These are phyloP conservation scores for Sporothrix sp. DNA, from an alignment of 2,329 filamentous ascomycete species.

Conservation along the genomic window DNA sequence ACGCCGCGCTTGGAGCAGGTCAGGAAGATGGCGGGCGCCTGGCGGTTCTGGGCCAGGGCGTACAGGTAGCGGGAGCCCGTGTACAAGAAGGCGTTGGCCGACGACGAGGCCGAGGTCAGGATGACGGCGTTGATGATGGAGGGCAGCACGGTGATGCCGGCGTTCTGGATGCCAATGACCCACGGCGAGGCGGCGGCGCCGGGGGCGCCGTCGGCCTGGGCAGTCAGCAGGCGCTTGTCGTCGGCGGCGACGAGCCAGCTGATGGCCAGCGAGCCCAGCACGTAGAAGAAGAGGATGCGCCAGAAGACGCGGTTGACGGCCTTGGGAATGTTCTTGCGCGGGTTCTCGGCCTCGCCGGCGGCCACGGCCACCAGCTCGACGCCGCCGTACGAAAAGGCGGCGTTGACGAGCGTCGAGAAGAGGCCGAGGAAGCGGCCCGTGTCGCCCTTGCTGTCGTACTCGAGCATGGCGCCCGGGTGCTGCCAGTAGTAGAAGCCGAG, in stretches of 20 bases:
- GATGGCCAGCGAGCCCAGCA: constrained; percentile 50
- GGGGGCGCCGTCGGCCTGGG: constrained; percentile 34
- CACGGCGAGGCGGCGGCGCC: constrained; percentile 47
- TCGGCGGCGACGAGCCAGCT: constrained; percentile 58
- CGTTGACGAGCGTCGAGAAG: constrained; percentile 18
- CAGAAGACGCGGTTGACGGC: constrained; percentile 52
- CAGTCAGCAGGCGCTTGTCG: constrained; percentile 40
- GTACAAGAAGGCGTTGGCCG: constrained; percentile 50
- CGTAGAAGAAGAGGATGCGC: constrained; percentile 55
- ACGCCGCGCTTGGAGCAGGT: constrained; percentile 45
- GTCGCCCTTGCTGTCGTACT: constrained; percentile 30
- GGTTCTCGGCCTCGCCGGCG: constrained; percentile 56
- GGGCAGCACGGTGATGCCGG: constrained; percentile 53
- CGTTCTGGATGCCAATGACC: constrained; percentile 56
- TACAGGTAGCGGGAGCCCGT: constrained; percentile 52
- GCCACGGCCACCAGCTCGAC: constrained; percentile 53
- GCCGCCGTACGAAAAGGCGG: constrained; percentile 32
- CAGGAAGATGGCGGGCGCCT: constrained; percentile 48
- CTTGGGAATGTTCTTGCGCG: constrained; percentile 54
- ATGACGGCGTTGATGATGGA: constrained; percentile 54
- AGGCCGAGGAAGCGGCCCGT: constrained; percentile 26
- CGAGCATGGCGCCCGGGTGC: constrained; percentile 26
- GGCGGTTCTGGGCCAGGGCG: constrained; percentile 48
- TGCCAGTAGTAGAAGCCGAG: constrained; percentile 47
- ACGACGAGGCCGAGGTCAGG: constrained; percentile 47